phyloP scores from a whole-genome alignment of 2,329 filamentous ascomycete species.

The Nemania sp. region DNA sequence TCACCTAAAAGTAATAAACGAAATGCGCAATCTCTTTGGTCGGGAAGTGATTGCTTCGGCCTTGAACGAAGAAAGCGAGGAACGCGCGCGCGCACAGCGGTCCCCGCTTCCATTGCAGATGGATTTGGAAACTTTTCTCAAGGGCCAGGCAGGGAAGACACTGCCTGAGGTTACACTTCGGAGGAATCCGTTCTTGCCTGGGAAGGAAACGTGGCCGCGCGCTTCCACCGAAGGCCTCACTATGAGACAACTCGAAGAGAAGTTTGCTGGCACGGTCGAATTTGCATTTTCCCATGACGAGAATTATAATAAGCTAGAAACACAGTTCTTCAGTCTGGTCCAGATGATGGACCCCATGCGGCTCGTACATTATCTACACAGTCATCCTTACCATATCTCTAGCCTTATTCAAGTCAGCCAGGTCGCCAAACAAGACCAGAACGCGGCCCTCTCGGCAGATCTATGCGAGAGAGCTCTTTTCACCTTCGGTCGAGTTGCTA shows the following conservation, averaged over 20 bases:
- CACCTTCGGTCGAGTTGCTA: constrained; percentile 85
- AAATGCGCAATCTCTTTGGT: constrained; percentile 73
- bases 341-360: constrained; percentile 81
- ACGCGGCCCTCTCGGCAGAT: constrained; percentile 83
- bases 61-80: constrained; percentile 52
- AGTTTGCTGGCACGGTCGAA: constrained; percentile 59
- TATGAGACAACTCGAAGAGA: constrained; percentile 65
- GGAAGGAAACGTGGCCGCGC: constrained; percentile 84
- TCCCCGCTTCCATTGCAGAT: constrained; percentile 50
- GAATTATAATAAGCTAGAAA: constrained; percentile 74
- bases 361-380: constrained; percentile 74
- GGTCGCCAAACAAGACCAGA: constrained; percentile 88
- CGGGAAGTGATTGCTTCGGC: constrained; percentile 60
- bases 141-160: constrained; percentile 61
- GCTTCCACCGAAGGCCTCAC: constrained; percentile 78
- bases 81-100: constrained; percentile 43
- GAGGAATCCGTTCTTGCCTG: constrained; percentile 82
- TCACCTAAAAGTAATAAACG: constrained; percentile 82
- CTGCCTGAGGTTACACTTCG: constrained; percentile 72
- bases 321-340: constrained; percentile 77
- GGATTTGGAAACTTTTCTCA: constrained; percentile 60
- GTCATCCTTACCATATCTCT: constrained; percentile 87
- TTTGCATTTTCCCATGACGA: constrained; percentile 79
- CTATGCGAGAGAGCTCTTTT: constrained; percentile 90
- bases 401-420: constrained; percentile 92